Base-by-base conservation (phyloP, 2,329 filamentous ascomycete species). In the Alternaria tenuissima region DNA sequence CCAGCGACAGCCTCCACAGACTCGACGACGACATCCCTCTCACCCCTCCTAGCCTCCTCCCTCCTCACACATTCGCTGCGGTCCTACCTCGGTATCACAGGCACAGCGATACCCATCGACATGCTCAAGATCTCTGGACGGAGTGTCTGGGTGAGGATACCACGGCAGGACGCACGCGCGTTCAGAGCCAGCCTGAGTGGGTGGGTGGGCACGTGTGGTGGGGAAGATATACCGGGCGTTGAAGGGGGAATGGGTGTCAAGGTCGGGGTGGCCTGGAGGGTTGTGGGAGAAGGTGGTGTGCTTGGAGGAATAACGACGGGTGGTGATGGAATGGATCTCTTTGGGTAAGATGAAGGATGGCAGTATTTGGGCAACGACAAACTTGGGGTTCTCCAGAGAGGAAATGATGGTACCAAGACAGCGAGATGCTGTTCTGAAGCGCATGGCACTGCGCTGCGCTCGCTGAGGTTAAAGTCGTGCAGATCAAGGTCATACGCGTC, bases 51-150 rank as follows among this genome's bases (percentile, higher is more conserved):
- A 38, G 82, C 86, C 18, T 87, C 86, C 34, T 81, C 87, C 0
- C 88, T 91, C 71, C 86, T 91, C 66, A 86, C 85, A 2, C 77
- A 84, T 1, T 88, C 91, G 0, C 80, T 94, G 7, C 82, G 81
- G 1, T 86, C 90, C 62, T 93, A 91, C 69, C 85, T 94, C 1
- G 92, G 92, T 20, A 79, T 87, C 18, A 88, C 87, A 0, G 92
- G 92, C 11, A 79, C 84, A 2, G 87, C 87, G 11, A 88, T 94
- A 4, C 80, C 88, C 1, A 73, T 93, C 57, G 92, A 94, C 71
- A 87, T 94, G 20, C 83, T 94, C 34, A 87, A 88, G 18, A 70
- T 62, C 0, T 5, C 7, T 1, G 71, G 68, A 0, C 22, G 67
- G 0, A 62, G 67, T 1, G 68, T 71, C 5, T 73, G 66, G 62